phyloP scores from a whole-genome alignment of 345 rosid genomes.

The Eutrema japonicum region DNA sequence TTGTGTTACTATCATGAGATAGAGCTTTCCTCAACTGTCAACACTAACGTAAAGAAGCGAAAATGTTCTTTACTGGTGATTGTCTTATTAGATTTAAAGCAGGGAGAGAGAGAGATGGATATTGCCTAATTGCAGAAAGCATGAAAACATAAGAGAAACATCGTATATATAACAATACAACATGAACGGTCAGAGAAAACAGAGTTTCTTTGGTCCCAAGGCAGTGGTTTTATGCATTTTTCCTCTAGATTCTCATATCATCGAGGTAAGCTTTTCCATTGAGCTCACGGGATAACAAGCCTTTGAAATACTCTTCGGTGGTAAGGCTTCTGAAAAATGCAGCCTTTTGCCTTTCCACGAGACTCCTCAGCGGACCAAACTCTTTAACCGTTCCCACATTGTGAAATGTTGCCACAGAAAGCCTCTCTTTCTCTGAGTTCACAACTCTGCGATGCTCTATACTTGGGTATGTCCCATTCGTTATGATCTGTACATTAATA shows the following conservation, averaged over 20 bases:
- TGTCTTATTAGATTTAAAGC: too few relatives aligned
- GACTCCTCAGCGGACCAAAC: conserved; percentile 41
- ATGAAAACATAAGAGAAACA: too few relatives aligned
- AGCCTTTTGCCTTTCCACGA: conserved; percentile 31
- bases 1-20: too few relatives aligned
- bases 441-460: conserved; percentile 47
- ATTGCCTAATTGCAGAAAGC: too few relatives aligned
- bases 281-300: conserved; percentile 32
- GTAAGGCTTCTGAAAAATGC: conserved; percentile 37
- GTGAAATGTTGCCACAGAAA: conserved; percentile 45
- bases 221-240: too few relatives aligned
- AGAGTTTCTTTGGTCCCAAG: too few relatives aligned
- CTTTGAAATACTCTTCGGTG: conserved; percentile 27
- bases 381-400: conserved; percentile 28
- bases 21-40: too few relatives aligned
- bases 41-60: too few relatives aligned
- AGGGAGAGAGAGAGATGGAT: too few relatives aligned
- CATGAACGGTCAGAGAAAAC: too few relatives aligned
- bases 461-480: conserved; percentile 47
- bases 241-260: conserved; percentile 35
- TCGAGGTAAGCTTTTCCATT: conserved; percentile 45
- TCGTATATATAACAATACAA: too few relatives aligned
- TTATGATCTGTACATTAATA: conserved; percentile 40
- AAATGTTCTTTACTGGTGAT: too few relatives aligned
- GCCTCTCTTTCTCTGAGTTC: conserved; percentile 45